These are phyloP conservation scores for Podospora tetraspora DNA, from an alignment of 495 filamentous ascomycete species.

Conservation along the genomic window DNA sequence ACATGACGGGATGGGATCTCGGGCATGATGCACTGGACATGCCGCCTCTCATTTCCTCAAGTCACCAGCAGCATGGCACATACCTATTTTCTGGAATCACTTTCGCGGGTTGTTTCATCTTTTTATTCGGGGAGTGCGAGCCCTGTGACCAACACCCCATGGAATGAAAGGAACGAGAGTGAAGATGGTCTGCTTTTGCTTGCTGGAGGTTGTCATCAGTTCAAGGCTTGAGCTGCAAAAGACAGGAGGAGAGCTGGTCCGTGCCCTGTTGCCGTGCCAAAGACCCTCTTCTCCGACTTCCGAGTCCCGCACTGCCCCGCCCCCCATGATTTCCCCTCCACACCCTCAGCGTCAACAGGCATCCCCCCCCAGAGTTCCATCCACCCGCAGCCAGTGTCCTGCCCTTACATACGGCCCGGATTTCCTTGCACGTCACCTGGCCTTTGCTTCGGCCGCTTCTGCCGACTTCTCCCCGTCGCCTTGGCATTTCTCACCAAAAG, in stretches of 20 bases:
- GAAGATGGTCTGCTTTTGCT: too few species aligned
- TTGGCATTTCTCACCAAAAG: not conserved
- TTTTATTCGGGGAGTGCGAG: not conserved
- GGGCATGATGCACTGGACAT: not conserved
- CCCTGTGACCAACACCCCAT: too few species aligned
- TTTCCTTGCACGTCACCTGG: conserved; percentile 10
- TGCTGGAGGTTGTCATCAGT: not conserved
- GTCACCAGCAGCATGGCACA: not conserved
- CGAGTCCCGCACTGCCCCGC: not conserved
- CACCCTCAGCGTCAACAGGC: not conserved
- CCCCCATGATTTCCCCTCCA: not conserved
- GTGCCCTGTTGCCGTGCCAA: not conserved
- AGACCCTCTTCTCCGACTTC: not conserved
- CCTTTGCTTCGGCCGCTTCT: conserved; percentile 4
- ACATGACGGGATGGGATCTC: not conserved
- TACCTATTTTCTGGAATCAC: not conserved
- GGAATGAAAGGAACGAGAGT: too few species aligned
- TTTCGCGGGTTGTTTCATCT: not conserved
- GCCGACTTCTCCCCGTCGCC: not conserved
- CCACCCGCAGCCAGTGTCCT: not conserved
- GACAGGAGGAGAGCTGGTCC: not conserved
- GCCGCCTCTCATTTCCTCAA: not conserved
- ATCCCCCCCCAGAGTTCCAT: conserved; percentile 1
- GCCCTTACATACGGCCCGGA: conserved; percentile 5
- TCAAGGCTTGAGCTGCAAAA: not conserved